phyloP scores from a whole-genome alignment of 2,329 filamentous ascomycete species.

The Fusarium temperatum region DNA sequence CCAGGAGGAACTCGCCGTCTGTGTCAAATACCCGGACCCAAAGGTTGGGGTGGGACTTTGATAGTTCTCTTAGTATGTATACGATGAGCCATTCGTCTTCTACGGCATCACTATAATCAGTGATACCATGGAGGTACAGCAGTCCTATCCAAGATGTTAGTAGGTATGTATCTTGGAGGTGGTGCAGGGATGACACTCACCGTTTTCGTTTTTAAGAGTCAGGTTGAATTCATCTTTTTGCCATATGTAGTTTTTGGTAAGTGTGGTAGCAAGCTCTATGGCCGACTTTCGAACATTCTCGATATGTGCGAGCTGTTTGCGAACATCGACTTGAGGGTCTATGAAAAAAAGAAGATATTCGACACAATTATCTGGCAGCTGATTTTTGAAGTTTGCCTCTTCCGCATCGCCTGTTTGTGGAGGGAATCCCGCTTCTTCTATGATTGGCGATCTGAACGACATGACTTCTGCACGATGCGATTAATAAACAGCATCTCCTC shows the following conservation, averaged over 20 bases:
- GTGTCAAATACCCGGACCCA: constrained; percentile 88
- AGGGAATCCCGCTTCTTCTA: background rate
- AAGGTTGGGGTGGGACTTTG: constrained; percentile 73
- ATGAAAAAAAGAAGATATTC: constrained; percentile 85
- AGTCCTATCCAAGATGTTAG: constrained; percentile 50
- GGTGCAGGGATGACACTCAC: constrained; percentile 49
- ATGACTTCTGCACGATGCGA: background rate
- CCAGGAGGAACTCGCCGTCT: constrained; percentile 94
- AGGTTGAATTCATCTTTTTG: constrained; percentile 85
- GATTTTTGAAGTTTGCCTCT: constrained; percentile 13
- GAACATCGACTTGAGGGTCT: constrained; percentile 61
- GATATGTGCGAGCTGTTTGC: constrained; percentile 71
- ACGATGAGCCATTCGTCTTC: constrained; percentile 99
- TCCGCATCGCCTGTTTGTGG: background rate
- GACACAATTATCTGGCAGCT: constrained; percentile 81
- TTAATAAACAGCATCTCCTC: background rate
- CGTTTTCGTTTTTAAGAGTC: constrained; percentile 66
- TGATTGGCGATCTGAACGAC: constrained; percentile 8
- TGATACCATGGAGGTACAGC: constrained; percentile 76
- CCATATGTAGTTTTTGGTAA: constrained; percentile 93
- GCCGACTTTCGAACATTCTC: constrained; percentile 77
- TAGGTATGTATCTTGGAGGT: background rate
- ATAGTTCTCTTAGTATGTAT: constrained; percentile 85
- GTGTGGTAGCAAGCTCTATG: constrained; percentile 65
- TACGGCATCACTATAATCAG: constrained; percentile 91